Base-by-base conservation (phyloP, 2,329 filamentous ascomycete genomes). In the Exutisphaerella laricina region DNA sequence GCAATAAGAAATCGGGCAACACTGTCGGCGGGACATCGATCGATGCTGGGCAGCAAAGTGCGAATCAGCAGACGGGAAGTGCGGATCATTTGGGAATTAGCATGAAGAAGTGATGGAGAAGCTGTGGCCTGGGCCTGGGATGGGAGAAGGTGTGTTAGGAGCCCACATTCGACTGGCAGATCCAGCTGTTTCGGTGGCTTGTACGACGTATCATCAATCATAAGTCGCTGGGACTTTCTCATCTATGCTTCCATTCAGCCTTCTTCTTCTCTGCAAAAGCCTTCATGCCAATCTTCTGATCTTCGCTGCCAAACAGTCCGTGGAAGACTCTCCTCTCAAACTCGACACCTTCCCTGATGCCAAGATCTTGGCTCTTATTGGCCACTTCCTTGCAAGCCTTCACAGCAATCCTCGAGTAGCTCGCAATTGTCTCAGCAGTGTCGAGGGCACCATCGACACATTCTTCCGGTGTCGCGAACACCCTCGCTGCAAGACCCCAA, bases 331-430 rank as follows among this genome's bases (percentile, higher is more conserved):
- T 79, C 62, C 92, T 77, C 77, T 98, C 92, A 68, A 81, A 97
- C 70, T 98, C 92, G 1, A 98, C 85, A 10, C 92, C 92, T 60
- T 97, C 92, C 56, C 85, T 73, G 46, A 98, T 70, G 3, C 83
- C 75, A 55, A 95, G 69, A 58, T 98, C 92, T 73, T 97, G 89
- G 66, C 88, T 95, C 81, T 96, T 97, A 66, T 97, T 95, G 43
- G 98, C 90, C n/a, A 92, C 90, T 74, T 98, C 92, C 75, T 98
- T 98, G 44, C 79, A 84, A 8, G 85, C 92, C 70, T 88, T 81
- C 45, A 94, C 80, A 1, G 90, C 85, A n/a, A 98, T 83, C 61
- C 77, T 80, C 39, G 85, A 89, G 67, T 92, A 88, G 1, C 84
- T 71, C 0, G 92, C 89, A 69, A 98, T 96, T 39, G 80, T 89